These are phyloP conservation scores for Solanum paucissectum DNA, from an alignment of 257 asterid genomes.

Conservation along the genomic window DNA sequence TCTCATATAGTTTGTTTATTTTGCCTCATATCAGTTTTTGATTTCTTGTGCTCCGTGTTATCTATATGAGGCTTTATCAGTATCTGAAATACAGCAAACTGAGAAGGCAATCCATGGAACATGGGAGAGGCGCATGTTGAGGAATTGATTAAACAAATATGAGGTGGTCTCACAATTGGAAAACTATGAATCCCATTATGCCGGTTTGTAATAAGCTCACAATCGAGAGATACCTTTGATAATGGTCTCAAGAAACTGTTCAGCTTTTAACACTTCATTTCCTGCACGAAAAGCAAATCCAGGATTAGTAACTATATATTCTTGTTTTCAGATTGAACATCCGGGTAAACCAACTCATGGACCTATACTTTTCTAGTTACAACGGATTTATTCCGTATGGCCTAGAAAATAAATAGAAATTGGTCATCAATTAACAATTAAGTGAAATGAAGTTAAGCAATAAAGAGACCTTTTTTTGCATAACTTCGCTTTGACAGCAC, in stretches of 20 bases:
- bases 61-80: not conserved
- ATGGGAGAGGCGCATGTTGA: not conserved
- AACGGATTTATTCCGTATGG: not conserved
- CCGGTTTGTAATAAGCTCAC: not conserved
- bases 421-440: not conserved
- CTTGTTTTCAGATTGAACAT: not conserved
- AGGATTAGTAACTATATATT: slow-evolving; percentile 1
- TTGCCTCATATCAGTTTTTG: not conserved
- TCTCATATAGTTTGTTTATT: not conserved
- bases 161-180: not conserved
- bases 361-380: not conserved
- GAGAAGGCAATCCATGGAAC: not conserved
- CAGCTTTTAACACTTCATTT: slow-evolving; percentile 58
- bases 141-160: not conserved
- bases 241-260: slow-evolving; percentile 77
- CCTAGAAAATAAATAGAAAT: not conserved
- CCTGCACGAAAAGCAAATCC: slow-evolving; percentile 39
- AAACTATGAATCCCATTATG: not conserved
- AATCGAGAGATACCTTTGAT: slow-evolving; percentile 49
- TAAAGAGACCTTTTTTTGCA: slow-evolving; percentile 60
- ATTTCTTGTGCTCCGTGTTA: not conserved
- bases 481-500: slow-evolving; percentile 88
- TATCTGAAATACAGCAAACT: not conserved
- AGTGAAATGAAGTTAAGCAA: not conserved
- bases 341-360: not conserved